Base-by-base conservation (phyloP, 2,329 filamentous ascomycete species). In the Alternaria brassicae region DNA sequence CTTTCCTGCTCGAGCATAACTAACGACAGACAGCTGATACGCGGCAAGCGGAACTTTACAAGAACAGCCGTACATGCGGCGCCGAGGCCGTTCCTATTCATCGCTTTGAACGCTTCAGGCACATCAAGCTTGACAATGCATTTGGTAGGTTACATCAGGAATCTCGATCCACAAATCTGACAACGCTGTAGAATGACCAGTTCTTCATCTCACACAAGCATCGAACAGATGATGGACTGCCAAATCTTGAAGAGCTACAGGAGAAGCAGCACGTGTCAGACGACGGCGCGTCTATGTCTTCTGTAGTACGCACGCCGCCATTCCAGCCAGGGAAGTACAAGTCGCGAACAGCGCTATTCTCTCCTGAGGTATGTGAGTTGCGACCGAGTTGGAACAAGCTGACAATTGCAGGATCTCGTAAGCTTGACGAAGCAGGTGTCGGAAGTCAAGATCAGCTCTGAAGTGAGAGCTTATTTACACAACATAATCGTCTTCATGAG, bases 151-250 rank as follows among this genome's bases (percentile, higher is more conserved):
- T 10, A 5, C 7, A 3, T 12, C 21, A 36, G 17, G 13, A 41
- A 80, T 82, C 4, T 3, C 1, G 37, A 34, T 23, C 0, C 17
- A 17, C 3, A 28, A 28, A 39, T 3, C 89, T 49, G 84, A 69
- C 81, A 21, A 78, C 77, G 30, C 8, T 84, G 88, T 84, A 92
- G 77, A 96, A 93, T 69, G 92, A 98, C 59, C 87, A 91, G 64
- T 89, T 98, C 66, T 92, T 93, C 73, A 88, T 98, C 58, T 94
- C 91, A 0, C 93, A 98, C 76, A 91, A 89, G 80, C 93, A 98
- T 71, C 85, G 89, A 57, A 82, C 85, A 4, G 81, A 84, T 1
- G 88, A 94, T 73, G 91, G 90, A 0, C 90, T 93, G 62, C 84
- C 88, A 4, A 91, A 95, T 63, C 77, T 94, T 0, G 91, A 96